Evolutionary conservation across 495 filamentous ascomycete species (phyloP), one percentile per base, ranked within the genome.

Genomic region (Aspergillus olivimuriae): DNA sequence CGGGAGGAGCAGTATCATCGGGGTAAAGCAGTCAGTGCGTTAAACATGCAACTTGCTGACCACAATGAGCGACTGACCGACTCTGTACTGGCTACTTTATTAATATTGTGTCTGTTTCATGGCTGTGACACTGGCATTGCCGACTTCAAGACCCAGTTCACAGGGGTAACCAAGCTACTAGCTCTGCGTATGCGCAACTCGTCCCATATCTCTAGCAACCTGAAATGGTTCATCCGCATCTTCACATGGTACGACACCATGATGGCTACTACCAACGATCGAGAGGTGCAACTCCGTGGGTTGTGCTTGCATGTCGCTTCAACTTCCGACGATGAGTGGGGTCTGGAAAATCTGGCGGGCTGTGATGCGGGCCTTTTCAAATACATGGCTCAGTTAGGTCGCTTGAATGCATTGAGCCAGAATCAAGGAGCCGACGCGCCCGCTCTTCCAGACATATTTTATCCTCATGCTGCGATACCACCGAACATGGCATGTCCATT

Each of bases 241-340:
- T 96, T 96, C 56, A 92, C 89, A 12, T 95, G 89, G 78, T 88
- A 94, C 51, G 91, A 95, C 59, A 89, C 88, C n/a, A 85, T 95
- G 69, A 89, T 87, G 0, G 86, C 87, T 20, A 88, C 86, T 36
- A 84, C 94, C 45, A 95, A 96, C 53, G 86, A 95, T 58, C 80
- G 90, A 43, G 91, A 95, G 60, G 78, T 85, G n/a, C 87, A 94
- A 56, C 76, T 97, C 20, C 82, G 81, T 43, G 82, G 81, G 11
- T 74, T 72, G 18, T 80, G 78, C 41, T 58, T 87, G 19, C 81
- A 86, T 41, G 80, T 84, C 64, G 71, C 79, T 52, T 79, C 81
- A 23, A 70, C 73, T 18, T 74, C 80, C 2, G 72, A 80, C 18
- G 76, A 87, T 17, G 84, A 89, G 42, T 86, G 87, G 64, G 78